Percentiles rank a stretch among this genome's conserved stretches.
These are phyloP conservation scores for Davidsoniella australis DNA, from an alignment of 2,329 filamentous ascomycete species.

Conservation along the genomic window DNA sequence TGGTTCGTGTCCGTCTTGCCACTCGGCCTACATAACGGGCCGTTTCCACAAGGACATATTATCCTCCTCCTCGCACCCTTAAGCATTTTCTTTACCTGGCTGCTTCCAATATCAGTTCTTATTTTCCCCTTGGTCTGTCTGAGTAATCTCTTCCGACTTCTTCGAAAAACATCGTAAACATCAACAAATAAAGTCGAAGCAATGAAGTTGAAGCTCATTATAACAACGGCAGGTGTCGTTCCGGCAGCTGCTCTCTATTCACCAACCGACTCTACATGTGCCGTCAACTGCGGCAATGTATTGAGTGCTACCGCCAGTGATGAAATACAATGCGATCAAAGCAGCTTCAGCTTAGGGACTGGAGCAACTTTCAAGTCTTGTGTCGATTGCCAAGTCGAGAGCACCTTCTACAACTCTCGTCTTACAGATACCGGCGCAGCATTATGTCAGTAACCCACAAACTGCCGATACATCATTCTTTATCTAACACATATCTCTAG, in stretches of 20 bases:
- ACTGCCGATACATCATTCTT: not conserved
- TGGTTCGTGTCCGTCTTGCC: too few species aligned
- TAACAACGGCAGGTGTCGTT: too few species aligned
- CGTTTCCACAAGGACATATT: too few species aligned
- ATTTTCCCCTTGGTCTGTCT: too few species aligned
- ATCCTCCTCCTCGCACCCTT: too few species aligned
- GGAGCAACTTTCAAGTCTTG: slow-evolving; percentile 36
- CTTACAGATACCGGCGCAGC: slow-evolving; percentile 36
- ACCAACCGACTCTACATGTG: slow-evolving; percentile 31
- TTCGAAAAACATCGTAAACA: too few species aligned
- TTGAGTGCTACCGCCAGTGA: slow-evolving; percentile 26
- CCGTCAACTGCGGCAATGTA: slow-evolving; percentile 35
- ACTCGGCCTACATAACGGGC: too few species aligned
- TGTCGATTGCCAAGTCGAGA: slow-evolving; percentile 33
- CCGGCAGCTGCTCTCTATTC: slow-evolving; percentile 23
- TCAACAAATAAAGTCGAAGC: too few species aligned
- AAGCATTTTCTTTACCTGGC: too few species aligned
- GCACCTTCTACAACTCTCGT: slow-evolving; percentile 26
- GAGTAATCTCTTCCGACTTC: too few species aligned
- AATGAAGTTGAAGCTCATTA: too few species aligned
- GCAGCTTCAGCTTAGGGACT: slow-evolving; percentile 22
- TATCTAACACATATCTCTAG: slow-evolving; percentile 19
- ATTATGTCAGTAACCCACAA: slow-evolving; percentile 32
- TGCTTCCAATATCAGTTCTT: too few species aligned
- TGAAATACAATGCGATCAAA: slow-evolving; percentile 32